Conservation (phyloP, 2,329 filamentous ascomycete genomes). For the Aureobasidium sp. region DNA sequence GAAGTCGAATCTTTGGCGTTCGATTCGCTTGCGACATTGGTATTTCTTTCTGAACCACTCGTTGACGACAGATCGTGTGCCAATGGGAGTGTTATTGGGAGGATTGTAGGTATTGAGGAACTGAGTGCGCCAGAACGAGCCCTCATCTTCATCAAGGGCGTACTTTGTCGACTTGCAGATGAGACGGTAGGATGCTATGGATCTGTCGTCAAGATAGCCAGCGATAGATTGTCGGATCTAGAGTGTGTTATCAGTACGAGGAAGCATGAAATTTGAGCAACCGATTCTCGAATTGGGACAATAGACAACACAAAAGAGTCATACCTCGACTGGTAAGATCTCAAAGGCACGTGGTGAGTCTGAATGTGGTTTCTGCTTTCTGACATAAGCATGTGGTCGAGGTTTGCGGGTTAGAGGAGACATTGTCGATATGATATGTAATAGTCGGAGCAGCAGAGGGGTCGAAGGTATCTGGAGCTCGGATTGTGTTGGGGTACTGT, state of each 20-base stretch:
- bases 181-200: constrained; percentile 36
- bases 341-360: constrained; percentile 18
- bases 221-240: constrained; percentile 38
- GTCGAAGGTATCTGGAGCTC: not conserved
- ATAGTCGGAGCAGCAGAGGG: not conserved
- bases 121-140: constrained; percentile 42
- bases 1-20: constrained; percentile 26
- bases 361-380: not conserved
- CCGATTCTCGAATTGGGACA: too few relatives aligned
- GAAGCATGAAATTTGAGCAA: not conserved
- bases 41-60: constrained; percentile 32
- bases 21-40: constrained; percentile 24
- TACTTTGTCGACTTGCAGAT: constrained; percentile 34
- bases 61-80: constrained; percentile 21
- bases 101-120: constrained; percentile 40
- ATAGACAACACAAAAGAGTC: not conserved
- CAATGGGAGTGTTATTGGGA: constrained; percentile 1
- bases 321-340: constrained; percentile 24
- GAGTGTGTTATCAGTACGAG: not conserved
- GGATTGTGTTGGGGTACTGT: not conserved
- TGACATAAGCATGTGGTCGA: not conserved
- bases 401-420: not conserved
- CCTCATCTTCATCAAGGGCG: constrained; percentile 35
- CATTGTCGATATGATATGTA: not conserved
- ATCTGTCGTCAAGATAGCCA: constrained; percentile 33